phyloP scores from a whole-genome alignment of 345 rosid species.

The Raphanus sativus region DNA sequence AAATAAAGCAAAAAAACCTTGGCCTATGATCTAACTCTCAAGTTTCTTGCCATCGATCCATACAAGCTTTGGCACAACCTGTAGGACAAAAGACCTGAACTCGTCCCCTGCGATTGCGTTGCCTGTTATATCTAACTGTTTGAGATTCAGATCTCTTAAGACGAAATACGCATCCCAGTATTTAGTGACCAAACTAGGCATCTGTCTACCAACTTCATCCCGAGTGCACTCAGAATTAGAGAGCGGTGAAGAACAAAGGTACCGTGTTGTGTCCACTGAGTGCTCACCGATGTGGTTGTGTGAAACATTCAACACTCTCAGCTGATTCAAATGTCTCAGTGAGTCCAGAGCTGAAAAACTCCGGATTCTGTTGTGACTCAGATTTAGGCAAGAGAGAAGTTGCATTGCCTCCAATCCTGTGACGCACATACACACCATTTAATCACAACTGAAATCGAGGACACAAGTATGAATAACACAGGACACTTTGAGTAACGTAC shows the following conservation, averaged over 20 bases:
- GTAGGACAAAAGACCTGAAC: conserved; percentile 55
- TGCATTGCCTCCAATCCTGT: conserved; percentile 83
- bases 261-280: conserved; percentile 74
- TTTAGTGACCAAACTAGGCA: conserved; percentile 30
- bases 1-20: not conserved
- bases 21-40: conserved; percentile 25
- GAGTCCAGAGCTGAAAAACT: conserved; percentile 77
- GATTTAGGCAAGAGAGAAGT: conserved; percentile 63
- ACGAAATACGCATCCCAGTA: conserved; percentile 72
- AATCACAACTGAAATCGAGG: not conserved
- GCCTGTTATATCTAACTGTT: conserved; percentile 63
- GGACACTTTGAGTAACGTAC: conserved; percentile 36
- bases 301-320: conserved; percentile 75
- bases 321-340: conserved; percentile 57
- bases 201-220: conserved; percentile 34
- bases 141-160: conserved; percentile 59
- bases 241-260: conserved; percentile 69
- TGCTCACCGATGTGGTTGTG: conserved; percentile 84
- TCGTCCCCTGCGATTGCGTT: conserved; percentile 58
- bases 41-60: conserved; percentile 59
- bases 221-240: conserved; percentile 58
- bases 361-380: conserved; percentile 68
- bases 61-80: conserved; percentile 61
- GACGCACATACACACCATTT: conserved; percentile 7
- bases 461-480: not conserved